A percentile compares a stretch with the other conserved stretches of the same genome.
These are phyloP conservation scores for Claviceps paspali DNA, from an alignment of 2,329 filamentous ascomycete species.

Conservation along the genomic window DNA sequence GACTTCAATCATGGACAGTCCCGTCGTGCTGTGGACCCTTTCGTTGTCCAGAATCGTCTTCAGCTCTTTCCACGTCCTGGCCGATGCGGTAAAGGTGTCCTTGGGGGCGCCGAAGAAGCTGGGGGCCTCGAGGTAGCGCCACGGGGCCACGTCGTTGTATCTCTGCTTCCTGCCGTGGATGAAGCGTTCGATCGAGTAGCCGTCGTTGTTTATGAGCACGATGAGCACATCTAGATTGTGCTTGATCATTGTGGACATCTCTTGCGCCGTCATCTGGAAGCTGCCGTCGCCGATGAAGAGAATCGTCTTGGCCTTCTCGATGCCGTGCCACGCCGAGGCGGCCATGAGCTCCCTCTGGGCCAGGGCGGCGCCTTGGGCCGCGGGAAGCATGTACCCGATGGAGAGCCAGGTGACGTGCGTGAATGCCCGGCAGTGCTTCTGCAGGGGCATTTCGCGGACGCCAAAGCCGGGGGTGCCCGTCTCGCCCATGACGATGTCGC, in stretches of 20 bases:
- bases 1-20: slow-evolving; percentile 6
- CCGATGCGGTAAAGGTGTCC: slow-evolving; percentile 5
- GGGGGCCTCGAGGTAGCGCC: slow-evolving; percentile 34
- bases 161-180: slow-evolving; percentile 37
- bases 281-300: slow-evolving; percentile 49
- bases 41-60: slow-evolving; percentile 1
- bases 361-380: slow-evolving; percentile 37
- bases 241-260: slow-evolving; percentile 47
- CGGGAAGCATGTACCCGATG: slow-evolving; percentile 45
- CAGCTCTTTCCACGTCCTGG: slow-evolving; percentile 5
- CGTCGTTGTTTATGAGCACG: slow-evolving; percentile 43
- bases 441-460: slow-evolving; percentile 32
- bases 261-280: slow-evolving; percentile 51
- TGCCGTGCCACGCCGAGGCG: slow-evolving; percentile 7
- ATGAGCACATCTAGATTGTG: slow-evolving; percentile 32
- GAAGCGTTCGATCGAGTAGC: slow-evolving; percentile 42
- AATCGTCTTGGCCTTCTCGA: slow-evolving; percentile 24
- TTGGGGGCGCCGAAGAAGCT: slow-evolving; percentile 28
- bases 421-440: slow-evolving; percentile 30
- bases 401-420: slow-evolving; percentile 41
- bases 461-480: slow-evolving; percentile 44
- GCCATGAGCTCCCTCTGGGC: slow-evolving; percentile 32
- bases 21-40: not conserved
- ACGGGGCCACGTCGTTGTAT: slow-evolving; percentile 41
- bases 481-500: slow-evolving; percentile 42